Conservation (phyloP, 2,329 filamentous ascomycete species). For the Colletotrichum noveboracense region DNA sequence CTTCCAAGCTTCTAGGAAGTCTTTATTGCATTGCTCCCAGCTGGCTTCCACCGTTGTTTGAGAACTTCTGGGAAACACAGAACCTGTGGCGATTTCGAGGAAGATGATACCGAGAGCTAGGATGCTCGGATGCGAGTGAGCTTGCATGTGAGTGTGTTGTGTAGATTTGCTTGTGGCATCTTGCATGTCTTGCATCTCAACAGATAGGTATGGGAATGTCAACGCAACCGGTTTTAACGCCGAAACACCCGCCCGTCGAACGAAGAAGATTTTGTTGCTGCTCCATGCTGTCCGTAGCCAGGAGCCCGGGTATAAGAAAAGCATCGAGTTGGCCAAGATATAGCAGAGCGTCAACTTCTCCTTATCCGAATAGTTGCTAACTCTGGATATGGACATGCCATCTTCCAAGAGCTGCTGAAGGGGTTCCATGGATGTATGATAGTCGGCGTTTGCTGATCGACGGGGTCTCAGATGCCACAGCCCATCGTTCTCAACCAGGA, state of each 20-base stretch:
- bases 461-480: not conserved
- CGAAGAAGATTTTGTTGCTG: not conserved
- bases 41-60: fast-evolving
- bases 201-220: not conserved
- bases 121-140: not conserved
- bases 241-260: fast-evolving
- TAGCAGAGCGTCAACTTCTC: not conserved
- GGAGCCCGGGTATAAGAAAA: not conserved
- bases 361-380: not conserved
- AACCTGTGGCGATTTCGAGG: not conserved
- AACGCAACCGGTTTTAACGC: not conserved
- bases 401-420: not conserved
- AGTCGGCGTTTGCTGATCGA: fast-evolving
- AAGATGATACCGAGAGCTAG: not conserved
- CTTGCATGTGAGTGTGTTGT: not conserved
- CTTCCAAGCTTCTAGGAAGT: not conserved
- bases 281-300: not conserved
- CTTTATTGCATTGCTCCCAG: not conserved
- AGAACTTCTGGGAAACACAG: not conserved
- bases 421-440: not conserved
- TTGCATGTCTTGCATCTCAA: not conserved
- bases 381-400: not conserved
- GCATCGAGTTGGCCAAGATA: not conserved
- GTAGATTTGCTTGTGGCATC: fast-evolving
- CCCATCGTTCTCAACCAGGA: not conserved